These are phyloP conservation scores for Rhipidocladum racemiflorum DNA, from an alignment of 176 grass and related monocot species.

Conservation along the genomic window DNA sequence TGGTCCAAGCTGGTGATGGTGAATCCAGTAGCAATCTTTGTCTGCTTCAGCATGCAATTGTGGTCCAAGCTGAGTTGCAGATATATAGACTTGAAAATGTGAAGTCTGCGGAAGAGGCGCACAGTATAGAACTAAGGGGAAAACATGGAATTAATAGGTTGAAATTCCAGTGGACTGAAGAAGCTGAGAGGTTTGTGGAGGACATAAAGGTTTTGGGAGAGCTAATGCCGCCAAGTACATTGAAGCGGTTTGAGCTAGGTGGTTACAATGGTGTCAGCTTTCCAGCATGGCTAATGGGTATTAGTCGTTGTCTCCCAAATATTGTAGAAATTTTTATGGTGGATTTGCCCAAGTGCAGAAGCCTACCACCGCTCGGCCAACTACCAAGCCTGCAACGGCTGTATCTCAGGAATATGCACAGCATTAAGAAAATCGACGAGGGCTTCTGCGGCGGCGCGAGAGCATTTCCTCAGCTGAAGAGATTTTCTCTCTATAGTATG, in stretches of 20 bases:
- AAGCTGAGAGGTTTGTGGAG: too few species aligned
- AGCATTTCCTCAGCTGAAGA: neutral
- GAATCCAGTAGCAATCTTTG: too few species aligned
- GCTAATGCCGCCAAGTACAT: too few species aligned
- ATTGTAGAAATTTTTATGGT: neutral
- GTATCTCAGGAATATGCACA: neutral
- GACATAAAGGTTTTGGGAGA: too few species aligned
- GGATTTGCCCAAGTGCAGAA: neutral
- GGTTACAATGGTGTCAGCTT: neutral
- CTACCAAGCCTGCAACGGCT: neutral
- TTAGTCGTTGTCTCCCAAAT: neutral
- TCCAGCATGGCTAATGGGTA: neutral
- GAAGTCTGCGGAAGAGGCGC: too few species aligned
- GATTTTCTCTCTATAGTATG: neutral
- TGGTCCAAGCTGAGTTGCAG: too few species aligned
- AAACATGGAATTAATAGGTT: too few species aligned
- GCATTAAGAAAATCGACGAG: neutral
- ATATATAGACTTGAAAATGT: too few species aligned
- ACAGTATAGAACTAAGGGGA: too few species aligned
- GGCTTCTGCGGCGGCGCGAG: neutral
- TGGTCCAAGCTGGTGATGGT: too few species aligned
- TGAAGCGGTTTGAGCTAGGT: accelerated
- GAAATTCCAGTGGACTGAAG: too few species aligned
- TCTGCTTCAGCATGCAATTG: too few species aligned
- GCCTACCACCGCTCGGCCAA: slow-evolving; percentile 3